These are phyloP conservation scores for Tulasnella sp. DNA, from an alignment of 768 basidiomycete genomes.

Conservation along the genomic window DNA sequence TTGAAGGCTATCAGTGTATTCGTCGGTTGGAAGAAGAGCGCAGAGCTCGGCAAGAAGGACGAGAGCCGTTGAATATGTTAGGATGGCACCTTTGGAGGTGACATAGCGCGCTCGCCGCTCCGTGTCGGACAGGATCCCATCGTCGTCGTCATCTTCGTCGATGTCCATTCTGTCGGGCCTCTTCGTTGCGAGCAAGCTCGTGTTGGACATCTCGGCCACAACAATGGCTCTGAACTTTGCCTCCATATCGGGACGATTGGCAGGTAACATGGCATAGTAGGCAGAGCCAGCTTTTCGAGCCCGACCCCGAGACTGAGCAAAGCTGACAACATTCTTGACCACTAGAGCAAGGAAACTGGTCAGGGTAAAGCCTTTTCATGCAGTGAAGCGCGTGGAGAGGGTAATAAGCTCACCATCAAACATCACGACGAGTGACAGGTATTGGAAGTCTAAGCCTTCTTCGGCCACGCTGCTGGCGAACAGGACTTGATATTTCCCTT, in stretches of 20 bases:
- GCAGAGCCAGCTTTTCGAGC: constrained; percentile 76
- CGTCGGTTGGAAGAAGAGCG: constrained; percentile 71
- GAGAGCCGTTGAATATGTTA: constrained; percentile 78
- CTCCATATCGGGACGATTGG: neutral
- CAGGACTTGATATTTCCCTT: constrained; percentile 67
- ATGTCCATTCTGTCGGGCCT: neutral
- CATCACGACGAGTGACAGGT: constrained; percentile 39
- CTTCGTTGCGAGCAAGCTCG: neutral
- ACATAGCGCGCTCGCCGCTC: constrained; percentile 68
- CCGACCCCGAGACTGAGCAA: constrained; percentile 86
- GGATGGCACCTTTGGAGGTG: constrained; percentile 73
- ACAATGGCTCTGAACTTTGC: constrained; percentile 18
- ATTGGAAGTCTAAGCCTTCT: constrained; percentile 89
- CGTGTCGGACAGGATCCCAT: constrained; percentile 49
- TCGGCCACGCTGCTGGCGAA: constrained; percentile 88
- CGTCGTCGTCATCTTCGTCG: constrained; percentile 47
- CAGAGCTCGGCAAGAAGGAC: constrained; percentile 75
- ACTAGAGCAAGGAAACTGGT: neutral
- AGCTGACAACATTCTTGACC: constrained; percentile 80
- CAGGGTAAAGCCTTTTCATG: neutral
- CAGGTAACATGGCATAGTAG: constrained; percentile 69
- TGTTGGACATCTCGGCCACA: neutral
- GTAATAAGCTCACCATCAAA: constrained; percentile 16
- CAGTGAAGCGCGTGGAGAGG: neutral
- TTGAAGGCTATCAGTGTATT: constrained; percentile 61